Conservation (phyloP, 1,284 basidiomycete species). For the Agroathelia rolfsii region DNA sequence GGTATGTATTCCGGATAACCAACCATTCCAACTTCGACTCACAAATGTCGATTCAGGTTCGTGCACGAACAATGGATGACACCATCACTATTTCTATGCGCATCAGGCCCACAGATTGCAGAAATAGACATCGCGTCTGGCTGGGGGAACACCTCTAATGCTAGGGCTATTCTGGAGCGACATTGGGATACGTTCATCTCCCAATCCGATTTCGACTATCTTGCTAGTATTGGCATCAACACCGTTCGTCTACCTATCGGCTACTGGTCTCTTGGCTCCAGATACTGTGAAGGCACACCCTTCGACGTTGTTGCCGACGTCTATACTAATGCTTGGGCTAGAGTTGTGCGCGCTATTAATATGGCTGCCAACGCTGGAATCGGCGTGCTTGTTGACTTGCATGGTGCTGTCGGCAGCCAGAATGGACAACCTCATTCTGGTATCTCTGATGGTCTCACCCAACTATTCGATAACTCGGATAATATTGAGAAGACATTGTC, state of each 20-base stretch:
- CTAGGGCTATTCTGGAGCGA: slow-evolving; percentile 50
- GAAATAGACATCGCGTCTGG: slow-evolving; percentile 49
- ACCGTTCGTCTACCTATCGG: slow-evolving; percentile 65
- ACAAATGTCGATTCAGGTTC: slow-evolving; percentile 37
- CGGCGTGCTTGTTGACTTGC: slow-evolving; percentile 69
- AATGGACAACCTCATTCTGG: slow-evolving; percentile 69
- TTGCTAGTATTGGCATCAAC: slow-evolving; percentile 58
- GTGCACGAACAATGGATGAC: slow-evolving; percentile 77
- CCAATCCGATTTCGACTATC: slow-evolving; percentile 51
- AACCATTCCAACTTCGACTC: slow-evolving; percentile 2
- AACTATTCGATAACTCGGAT: slow-evolving; percentile 40
- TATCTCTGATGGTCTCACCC: slow-evolving; percentile 49
- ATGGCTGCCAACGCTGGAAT: slow-evolving; percentile 55
- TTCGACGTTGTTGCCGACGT: slow-evolving; percentile 50
- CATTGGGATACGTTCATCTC: slow-evolving; percentile 79
- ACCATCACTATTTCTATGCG: slow-evolving; percentile 57
- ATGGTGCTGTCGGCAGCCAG: slow-evolving; percentile 66
- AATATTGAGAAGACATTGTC: slow-evolving; percentile 53
- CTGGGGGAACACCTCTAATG: slow-evolving; percentile 35
- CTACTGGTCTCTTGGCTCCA: slow-evolving; percentile 52
- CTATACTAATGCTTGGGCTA: slow-evolving; percentile 55
- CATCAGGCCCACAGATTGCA: slow-evolving; percentile 40
- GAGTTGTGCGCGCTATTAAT: slow-evolving; percentile 55
- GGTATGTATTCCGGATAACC: slow-evolving; percentile 24
- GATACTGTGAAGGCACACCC: slow-evolving; percentile 39